phyloP scores from a whole-genome alignment of 1,284 basidiomycete genomes.

The Schizopora paradoxa region DNA sequence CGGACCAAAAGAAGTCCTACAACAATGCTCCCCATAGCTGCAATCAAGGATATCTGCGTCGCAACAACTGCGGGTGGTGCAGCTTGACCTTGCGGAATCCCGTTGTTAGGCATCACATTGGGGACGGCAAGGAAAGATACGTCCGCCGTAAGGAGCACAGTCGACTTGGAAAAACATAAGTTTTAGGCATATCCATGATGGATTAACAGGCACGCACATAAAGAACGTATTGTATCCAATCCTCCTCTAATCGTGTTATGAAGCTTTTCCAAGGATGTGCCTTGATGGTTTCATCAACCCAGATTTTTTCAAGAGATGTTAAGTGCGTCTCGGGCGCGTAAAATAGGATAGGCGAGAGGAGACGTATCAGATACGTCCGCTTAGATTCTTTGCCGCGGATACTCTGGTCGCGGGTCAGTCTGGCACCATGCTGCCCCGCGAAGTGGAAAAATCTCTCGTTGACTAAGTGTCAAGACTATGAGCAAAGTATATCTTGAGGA shows the following conservation, averaged over 20 bases:
- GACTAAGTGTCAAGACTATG: slow-evolving; percentile 24
- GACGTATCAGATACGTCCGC: slow-evolving; percentile 24
- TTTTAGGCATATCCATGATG: background rate
- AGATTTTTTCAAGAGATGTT: slow-evolving; percentile 14
- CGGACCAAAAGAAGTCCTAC: slow-evolving; percentile 40
- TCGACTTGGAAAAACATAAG: slow-evolving; percentile 28
- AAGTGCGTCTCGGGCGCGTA: slow-evolving; percentile 37
- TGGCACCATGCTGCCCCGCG: slow-evolving; percentile 46
- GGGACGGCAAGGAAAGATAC: slow-evolving; percentile 42
- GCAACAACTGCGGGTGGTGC: slow-evolving; percentile 36
- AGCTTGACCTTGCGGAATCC: slow-evolving; percentile 17
- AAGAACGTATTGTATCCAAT: slow-evolving; percentile 22
- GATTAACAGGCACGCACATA: slow-evolving; percentile 32
- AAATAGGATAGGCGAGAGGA: slow-evolving; percentile 35
- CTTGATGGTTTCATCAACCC: slow-evolving; percentile 13
- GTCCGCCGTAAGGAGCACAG: slow-evolving; percentile 40
- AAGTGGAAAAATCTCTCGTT: slow-evolving; percentile 45
- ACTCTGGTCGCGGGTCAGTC: slow-evolving; percentile 40
- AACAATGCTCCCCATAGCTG: slow-evolving; percentile 42
- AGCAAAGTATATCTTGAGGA: background rate
- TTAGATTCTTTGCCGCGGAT: slow-evolving; percentile 22
- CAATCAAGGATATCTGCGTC: slow-evolving; percentile 41
- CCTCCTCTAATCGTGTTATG: background rate
- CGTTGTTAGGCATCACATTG: slow-evolving; percentile 30
- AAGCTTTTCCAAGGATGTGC: slow-evolving; percentile 10